These are phyloP conservation scores for Massarina eburnea DNA, from an alignment of 2,329 filamentous ascomycete genomes.

Conservation along the genomic window DNA sequence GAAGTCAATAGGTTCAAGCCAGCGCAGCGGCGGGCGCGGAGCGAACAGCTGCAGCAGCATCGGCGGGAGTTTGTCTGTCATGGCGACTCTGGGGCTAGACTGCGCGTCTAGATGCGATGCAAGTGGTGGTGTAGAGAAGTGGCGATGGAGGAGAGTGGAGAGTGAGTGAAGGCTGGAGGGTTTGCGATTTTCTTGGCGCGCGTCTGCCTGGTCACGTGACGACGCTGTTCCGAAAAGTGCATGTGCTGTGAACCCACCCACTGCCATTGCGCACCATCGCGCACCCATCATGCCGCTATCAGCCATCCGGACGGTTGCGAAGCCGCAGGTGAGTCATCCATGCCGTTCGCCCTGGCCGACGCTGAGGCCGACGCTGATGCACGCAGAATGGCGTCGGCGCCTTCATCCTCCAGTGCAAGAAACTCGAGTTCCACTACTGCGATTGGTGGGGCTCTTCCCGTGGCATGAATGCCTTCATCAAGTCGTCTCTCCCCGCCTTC, in stretches of 20 bases:
- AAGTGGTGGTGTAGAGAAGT: conserved; percentile 12
- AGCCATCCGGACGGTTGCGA: conserved; percentile 56
- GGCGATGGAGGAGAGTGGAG: conserved; percentile 22
- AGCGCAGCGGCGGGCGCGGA: conserved; percentile 87
- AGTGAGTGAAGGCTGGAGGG: conserved; percentile 12
- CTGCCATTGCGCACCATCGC: conserved; percentile 21
- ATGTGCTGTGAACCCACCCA: conserved; percentile 6
- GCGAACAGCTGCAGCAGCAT: conserved; percentile 93
- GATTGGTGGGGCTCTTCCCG: conserved; percentile 91
- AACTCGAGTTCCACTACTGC: conserved; percentile 94
- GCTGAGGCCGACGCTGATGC: not conserved
- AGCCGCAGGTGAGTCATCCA: conserved; percentile 55
- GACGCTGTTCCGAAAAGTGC: conserved; percentile 18
- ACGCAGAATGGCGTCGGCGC: conserved; percentile 89
- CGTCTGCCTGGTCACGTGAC: conserved; percentile 31
- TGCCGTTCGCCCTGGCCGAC: not conserved
- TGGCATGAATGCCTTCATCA: conserved; percentile 93
- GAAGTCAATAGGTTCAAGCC: conserved; percentile 79
- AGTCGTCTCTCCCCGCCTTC: conserved; percentile 73
- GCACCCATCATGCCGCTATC: conserved; percentile 49
- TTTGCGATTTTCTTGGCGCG: conserved; percentile 12
- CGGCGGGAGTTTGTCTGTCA: conserved; percentile 96
- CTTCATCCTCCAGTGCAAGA: conserved; percentile 97
- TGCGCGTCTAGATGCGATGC: conserved; percentile 33
- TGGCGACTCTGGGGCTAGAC: conserved; percentile 49